These are phyloP conservation scores for Rauvolfia tetraphylla DNA, from an alignment of 257 asterid genomes.

Conservation along the genomic window DNA sequence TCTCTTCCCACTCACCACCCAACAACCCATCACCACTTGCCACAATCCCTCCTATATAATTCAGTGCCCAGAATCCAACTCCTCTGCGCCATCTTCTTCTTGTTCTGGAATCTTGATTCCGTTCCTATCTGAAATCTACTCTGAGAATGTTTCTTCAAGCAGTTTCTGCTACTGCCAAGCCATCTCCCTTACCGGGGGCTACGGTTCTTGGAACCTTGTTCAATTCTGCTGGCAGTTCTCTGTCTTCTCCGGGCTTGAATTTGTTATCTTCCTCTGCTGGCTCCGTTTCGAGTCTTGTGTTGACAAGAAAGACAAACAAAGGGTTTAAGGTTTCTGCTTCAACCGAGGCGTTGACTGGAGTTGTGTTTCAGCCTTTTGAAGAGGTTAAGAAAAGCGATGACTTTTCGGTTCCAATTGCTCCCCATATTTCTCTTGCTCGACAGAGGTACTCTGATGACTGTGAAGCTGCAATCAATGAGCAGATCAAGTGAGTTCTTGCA, in stretches of 20 bases:
- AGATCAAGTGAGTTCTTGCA: conserved; percentile 63
- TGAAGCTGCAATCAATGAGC: conserved; percentile 77
- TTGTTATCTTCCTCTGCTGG: conserved; percentile 19
- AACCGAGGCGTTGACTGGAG: conserved; percentile 52
- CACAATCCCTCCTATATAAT: neutral
- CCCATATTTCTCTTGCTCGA: conserved; percentile 62
- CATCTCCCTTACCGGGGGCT: conserved; percentile 22
- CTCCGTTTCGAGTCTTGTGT: conserved; percentile 22
- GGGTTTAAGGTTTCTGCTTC: conserved; percentile 34
- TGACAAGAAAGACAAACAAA: conserved; percentile 28
- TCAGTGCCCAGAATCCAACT: neutral
- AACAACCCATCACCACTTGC: conserved; percentile 1
- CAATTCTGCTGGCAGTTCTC: neutral
- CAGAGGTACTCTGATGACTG: conserved; percentile 50
- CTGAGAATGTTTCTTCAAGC: conserved; percentile 40
- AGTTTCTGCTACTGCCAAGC: conserved; percentile 39
- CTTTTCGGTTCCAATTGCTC: conserved; percentile 44
- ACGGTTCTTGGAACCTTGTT: conserved; percentile 22
- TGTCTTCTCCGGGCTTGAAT: neutral
- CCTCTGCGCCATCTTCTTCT: neutral
- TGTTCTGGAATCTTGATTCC: neutral
- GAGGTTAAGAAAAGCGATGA: conserved; percentile 74
- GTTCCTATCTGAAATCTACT: neutral
- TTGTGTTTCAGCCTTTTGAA: conserved; percentile 82
- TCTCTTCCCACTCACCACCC: conserved; percentile 3